Percentiles rank a stretch among this genome's conserved stretches.
Conservation (phyloP, 2,329 filamentous ascomycete genomes). For the Aspergillus floridensis region DNA sequence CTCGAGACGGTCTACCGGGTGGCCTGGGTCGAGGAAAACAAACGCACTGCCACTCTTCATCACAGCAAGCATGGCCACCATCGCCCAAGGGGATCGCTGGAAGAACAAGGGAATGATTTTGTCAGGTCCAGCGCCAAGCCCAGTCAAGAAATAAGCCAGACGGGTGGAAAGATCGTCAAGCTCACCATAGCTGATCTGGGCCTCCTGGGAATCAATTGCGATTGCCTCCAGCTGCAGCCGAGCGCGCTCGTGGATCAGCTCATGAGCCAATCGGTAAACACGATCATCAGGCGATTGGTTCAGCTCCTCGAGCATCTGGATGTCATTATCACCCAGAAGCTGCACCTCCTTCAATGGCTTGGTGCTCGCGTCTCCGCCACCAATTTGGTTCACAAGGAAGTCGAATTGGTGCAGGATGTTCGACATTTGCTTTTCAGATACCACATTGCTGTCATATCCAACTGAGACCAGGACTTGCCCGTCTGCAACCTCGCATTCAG, state of each 20-base stretch:
- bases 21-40: slow-evolving; percentile 23
- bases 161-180: slow-evolving; percentile 30
- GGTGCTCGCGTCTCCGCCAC: not conserved
- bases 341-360: not conserved
- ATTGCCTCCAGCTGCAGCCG: slow-evolving; percentile 3
- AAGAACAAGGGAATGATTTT: slow-evolving; percentile 26
- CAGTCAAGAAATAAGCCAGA: slow-evolving; percentile 27
- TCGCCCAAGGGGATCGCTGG: slow-evolving; percentile 26
- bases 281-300: not conserved
- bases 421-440: not conserved
- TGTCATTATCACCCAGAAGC: not conserved
- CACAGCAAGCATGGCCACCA: slow-evolving; percentile 25
- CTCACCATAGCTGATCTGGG: slow-evolving; percentile 23
- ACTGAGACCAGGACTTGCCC: not conserved
- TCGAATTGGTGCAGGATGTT: not conserved
- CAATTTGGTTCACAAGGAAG: not conserved
- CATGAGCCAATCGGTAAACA: not conserved
- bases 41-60: slow-evolving; percentile 26
- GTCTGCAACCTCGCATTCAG: not conserved
- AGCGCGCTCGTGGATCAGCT: not conserved
- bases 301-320: not conserved
- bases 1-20: slow-evolving; percentile 13
- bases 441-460: not conserved
- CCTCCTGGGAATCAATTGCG: slow-evolving; percentile 27
- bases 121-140: slow-evolving; percentile 29